These are phyloP conservation scores for Neurospora tetraspora DNA, from an alignment of 495 filamentous ascomycete genomes.

Conservation along the genomic window DNA sequence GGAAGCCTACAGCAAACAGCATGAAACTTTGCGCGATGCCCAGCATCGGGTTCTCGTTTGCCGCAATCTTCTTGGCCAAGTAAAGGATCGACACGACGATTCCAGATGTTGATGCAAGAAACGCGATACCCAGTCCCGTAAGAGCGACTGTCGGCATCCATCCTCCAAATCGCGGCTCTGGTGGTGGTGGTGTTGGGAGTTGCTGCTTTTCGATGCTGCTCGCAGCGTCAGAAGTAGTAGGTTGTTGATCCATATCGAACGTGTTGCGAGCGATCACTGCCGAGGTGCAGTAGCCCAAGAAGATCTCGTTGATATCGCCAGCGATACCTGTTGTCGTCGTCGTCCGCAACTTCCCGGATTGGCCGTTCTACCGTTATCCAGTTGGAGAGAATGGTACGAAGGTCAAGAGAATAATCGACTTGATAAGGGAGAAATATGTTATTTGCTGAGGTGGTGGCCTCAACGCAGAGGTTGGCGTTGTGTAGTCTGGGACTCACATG, in stretches of 20 bases:
- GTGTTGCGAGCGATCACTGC: not conserved
- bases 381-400: not conserved
- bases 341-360: not conserved
- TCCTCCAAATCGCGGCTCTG: not conserved
- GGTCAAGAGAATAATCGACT: not conserved
- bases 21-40: slow-evolving; percentile 10
- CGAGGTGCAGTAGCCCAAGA: not conserved
- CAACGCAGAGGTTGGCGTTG: not conserved
- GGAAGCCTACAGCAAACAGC: slow-evolving; percentile 8
- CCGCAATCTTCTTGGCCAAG: not conserved
- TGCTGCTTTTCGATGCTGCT: not conserved
- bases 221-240: not conserved
- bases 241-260: not conserved
- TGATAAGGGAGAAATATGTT: not conserved
- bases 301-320: not conserved
- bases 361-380: not conserved
- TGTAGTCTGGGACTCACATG: not conserved
- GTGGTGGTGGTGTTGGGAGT: not conserved
- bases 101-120: not conserved
- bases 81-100: not conserved
- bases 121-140: not conserved
- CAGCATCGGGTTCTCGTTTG: not conserved
- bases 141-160: not conserved
- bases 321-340: not conserved
- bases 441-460: not conserved